These are phyloP conservation scores for Marasmius fiardii DNA, from an alignment of 1,284 basidiomycete species.

Conservation along the genomic window DNA sequence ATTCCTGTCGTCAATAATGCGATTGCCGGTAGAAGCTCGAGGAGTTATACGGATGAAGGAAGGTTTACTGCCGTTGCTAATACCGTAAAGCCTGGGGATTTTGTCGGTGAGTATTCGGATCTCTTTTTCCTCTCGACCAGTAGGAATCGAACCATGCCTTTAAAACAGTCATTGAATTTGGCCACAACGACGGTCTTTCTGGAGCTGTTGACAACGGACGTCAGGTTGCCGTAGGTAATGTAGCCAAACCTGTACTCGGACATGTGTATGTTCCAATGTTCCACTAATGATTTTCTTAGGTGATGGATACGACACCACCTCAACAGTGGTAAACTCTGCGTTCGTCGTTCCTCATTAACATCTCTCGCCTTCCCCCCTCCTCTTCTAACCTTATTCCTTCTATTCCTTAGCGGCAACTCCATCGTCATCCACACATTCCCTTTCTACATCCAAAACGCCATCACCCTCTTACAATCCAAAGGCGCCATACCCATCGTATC, in stretches of 20 bases:
- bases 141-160: too few species aligned
- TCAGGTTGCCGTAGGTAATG: conserved; percentile 32
- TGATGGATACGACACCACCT: conserved; percentile 31
- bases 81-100: conserved; percentile 35
- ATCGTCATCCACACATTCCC: conserved; percentile 39
- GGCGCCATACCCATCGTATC: conserved; percentile 45
- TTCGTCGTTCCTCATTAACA: conserved; percentile 19
- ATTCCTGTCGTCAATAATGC: conserved; percentile 43
- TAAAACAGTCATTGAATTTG: conserved; percentile 32
- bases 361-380: too few species aligned
- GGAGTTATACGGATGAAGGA: conserved; percentile 45
- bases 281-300: too few species aligned
- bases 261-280: too few species aligned
- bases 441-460: conserved; percentile 41
- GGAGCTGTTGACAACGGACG: conserved; percentile 32
- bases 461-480: conserved; percentile 40
- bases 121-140: too few species aligned
- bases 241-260: too few species aligned
- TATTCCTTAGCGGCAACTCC: conserved; percentile 26
- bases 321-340: conserved; percentile 31
- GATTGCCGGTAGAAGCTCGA: conserved; percentile 42
- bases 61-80: conserved; percentile 37
- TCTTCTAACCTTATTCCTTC: neutral
- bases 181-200: conserved; percentile 21
- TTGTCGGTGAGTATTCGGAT: too few species aligned